Conservation (phyloP, 2,329 filamentous ascomycete species). For the Scedosporium minutisporum region DNA sequence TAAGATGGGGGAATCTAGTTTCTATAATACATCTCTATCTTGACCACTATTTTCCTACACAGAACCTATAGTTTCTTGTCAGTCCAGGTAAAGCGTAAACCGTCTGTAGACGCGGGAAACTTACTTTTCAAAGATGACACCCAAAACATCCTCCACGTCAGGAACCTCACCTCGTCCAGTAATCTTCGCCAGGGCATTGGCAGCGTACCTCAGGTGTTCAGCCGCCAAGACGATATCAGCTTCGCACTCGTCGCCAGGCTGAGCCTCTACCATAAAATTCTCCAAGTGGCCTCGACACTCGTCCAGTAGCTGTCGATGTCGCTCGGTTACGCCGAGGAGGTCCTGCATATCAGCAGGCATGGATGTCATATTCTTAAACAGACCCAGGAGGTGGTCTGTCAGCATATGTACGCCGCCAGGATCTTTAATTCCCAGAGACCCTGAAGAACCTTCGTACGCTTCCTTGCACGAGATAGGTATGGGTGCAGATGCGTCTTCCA, state of each 20-base stretch:
- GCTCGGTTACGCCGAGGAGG: conserved; percentile 80
- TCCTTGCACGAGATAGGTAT: conserved; percentile 64
- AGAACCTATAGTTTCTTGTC: conserved; percentile 31
- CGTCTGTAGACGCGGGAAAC: conserved; percentile 20
- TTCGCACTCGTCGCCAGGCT: conserved; percentile 30
- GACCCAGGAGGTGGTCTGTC: conserved; percentile 53
- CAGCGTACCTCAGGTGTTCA: conserved; percentile 75
- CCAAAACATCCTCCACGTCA: conserved; percentile 90
- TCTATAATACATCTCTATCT: conserved; percentile 3
- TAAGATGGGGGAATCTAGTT: conserved; percentile 1
- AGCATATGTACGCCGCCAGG: conserved; percentile 61
- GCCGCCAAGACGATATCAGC: conserved; percentile 84
- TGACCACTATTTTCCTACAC: conserved; percentile 39
- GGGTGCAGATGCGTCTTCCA: not conserved
- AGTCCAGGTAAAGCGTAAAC: not conserved
- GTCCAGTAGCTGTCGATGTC: conserved; percentile 72
- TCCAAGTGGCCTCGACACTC: conserved; percentile 64
- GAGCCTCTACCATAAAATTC: conserved; percentile 58
- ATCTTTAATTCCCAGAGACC: conserved; percentile 24
- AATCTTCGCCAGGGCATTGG: conserved; percentile 71
- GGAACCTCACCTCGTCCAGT: conserved; percentile 77
- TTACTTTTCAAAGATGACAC: conserved; percentile 96
- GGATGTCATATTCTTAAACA: conserved; percentile 62
- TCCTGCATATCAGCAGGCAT: conserved; percentile 67
- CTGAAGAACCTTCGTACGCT: conserved; percentile 25